Base-by-base conservation (phyloP, 257 asterid species). In the Solanum pennellii region DNA sequence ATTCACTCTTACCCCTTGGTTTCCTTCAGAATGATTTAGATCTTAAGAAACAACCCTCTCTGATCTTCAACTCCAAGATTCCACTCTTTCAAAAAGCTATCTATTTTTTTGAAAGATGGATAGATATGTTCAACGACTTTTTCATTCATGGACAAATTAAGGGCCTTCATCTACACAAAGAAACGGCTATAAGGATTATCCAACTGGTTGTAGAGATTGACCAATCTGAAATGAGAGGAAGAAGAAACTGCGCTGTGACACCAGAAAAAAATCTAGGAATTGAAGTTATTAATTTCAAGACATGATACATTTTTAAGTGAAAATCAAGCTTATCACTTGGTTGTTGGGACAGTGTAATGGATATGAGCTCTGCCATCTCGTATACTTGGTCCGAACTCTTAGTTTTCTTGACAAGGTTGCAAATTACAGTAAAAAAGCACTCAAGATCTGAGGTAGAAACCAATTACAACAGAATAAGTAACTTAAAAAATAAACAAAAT, bases 201-300 rank as follows among this genome's bases (percentile, higher is more conserved):
- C 96, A 95, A 85, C 45, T 95, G 92, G 90, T 97, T 97, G 93
- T 94, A 97, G 88, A 97, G 98, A 91, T 93, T 95, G 84, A 95
- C 93, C 92, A 97, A 89, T 88, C 99, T 97, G 93, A 41, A 88
- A 82, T 0, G 33, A 31, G 52, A 59, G 44, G 65, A 79, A 20
- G 11, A 76, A 72, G 47, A 83, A 82, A 59, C 23, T 35, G 37
- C 45, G 25, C 87, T 84, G 86, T 90, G 89, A 85, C 62, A 73
- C 27, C 60, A 56, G 60, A 83, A 47, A 25, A 62, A 82, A 15
- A 75, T 75, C 83, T 15, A 68, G 7, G 76, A 85, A 45, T 4
- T 23, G 23, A 83, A 88, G 35, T 62, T 73, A 84, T 68, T 14
- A 16, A 11, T 44, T 42, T 29, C 60, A 68, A 68, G 56, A 3